These are phyloP conservation scores for Malus hybrid DNA, from an alignment of 331 rosid genomes.

Conservation along the genomic window DNA sequence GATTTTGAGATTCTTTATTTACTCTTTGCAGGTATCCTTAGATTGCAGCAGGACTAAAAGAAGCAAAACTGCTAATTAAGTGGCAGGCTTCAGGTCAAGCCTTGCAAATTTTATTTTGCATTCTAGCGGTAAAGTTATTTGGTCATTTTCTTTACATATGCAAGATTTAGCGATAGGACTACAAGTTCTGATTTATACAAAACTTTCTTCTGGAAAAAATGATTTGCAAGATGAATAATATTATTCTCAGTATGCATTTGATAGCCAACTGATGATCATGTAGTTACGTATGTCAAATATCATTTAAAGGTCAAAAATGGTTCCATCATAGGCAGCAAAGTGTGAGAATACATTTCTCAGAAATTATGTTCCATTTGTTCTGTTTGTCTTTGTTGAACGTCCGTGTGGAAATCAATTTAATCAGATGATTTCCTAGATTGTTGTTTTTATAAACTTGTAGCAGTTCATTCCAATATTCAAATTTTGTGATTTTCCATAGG, in stretches of 20 bases:
- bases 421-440: not conserved
- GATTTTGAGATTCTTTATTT: not conserved
- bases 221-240: not conserved
- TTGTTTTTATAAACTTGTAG: not conserved
- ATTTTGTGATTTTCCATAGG: not conserved
- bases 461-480: not conserved
- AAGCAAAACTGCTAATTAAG: conserved; percentile 95
- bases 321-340: too few relatives aligned
- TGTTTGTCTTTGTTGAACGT: not conserved
- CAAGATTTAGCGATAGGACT: not conserved
- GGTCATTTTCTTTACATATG: not conserved
- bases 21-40: conserved; percentile 55
- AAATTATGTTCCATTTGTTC: too few relatives aligned
- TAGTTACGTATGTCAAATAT: not conserved
- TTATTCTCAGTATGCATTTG: not conserved
- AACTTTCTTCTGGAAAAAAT: not conserved
- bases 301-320: too few relatives aligned
- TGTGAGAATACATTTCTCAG: too few relatives aligned
- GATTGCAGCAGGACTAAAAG: conserved; percentile 99
- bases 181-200: not conserved
- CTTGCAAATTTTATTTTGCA: conserved; percentile 94
- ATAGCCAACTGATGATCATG: not conserved
- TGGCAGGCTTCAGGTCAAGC: conserved; percentile 94
- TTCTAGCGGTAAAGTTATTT: conserved; percentile 68
- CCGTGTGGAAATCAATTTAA: not conserved